Percentiles rank a stretch among this genome's conserved stretches.
These are phyloP conservation scores for Penicillium paneum DNA, from an alignment of 2,329 filamentous ascomycete genomes.

Conservation along the genomic window DNA sequence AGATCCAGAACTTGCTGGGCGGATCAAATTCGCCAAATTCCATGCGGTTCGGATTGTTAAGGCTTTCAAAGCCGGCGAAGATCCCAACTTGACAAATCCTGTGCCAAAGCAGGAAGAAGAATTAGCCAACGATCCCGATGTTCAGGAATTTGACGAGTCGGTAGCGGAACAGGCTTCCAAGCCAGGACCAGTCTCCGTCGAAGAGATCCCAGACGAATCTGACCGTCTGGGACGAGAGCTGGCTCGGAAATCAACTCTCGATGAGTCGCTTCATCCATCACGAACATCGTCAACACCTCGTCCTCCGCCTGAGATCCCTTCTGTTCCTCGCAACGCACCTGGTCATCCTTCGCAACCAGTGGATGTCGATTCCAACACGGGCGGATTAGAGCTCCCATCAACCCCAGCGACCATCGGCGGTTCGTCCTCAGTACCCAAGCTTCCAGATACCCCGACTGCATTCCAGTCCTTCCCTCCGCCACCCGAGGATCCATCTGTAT, in stretches of 20 bases:
- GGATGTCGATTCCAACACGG: slow-evolving; percentile 36
- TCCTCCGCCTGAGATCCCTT: slow-evolving; percentile 25
- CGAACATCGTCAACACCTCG: slow-evolving; percentile 42
- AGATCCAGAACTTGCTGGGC: slow-evolving; percentile 73
- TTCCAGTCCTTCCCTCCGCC: slow-evolving; percentile 45
- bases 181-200: slow-evolving; percentile 53
- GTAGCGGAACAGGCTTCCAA: slow-evolving; percentile 47
- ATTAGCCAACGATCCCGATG: slow-evolving; percentile 59
- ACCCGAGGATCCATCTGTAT: slow-evolving; percentile 27
- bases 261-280: slow-evolving; percentile 52
- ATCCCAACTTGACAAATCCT: slow-evolving; percentile 90
- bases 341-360: slow-evolving; percentile 28
- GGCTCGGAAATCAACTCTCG: slow-evolving; percentile 48
- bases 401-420: slow-evolving; percentile 37
- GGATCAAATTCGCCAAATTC: slow-evolving; percentile 96
- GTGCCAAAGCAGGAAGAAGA: slow-evolving; percentile 55
- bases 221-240: slow-evolving; percentile 46
- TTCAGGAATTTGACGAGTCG: slow-evolving; percentile 51
- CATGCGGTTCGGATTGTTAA: slow-evolving; percentile 88
- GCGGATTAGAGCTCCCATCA: slow-evolving; percentile 38
- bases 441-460: slow-evolving; percentile 37
- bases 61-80: slow-evolving; percentile 83
- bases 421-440: slow-evolving; percentile 23
- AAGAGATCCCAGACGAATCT: slow-evolving; percentile 59
- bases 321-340: slow-evolving; percentile 25